These are phyloP conservation scores for Fusarium austroafricanum DNA, from an alignment of 2,329 filamentous ascomycete genomes.

Conservation along the genomic window DNA sequence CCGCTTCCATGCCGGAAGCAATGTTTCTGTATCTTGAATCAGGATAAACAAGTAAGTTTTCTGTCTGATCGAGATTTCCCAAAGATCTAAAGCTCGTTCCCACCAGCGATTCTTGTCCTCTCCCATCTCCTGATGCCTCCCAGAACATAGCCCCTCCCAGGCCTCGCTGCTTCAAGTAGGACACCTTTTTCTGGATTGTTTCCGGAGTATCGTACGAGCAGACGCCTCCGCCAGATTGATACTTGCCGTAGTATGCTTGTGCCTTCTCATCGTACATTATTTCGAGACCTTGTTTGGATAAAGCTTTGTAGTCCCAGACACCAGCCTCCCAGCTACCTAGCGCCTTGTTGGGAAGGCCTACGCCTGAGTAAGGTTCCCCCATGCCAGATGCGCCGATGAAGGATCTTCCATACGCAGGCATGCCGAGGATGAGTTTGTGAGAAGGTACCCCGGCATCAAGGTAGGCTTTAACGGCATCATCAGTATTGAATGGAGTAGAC, in stretches of 20 bases:
- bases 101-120: constrained; percentile 70
- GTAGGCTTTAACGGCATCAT: constrained; percentile 73
- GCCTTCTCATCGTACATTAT: constrained; percentile 67
- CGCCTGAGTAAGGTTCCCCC: constrained; percentile 58
- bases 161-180: constrained; percentile 66
- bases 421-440: constrained; percentile 77
- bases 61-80: constrained; percentile 54
- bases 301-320: constrained; percentile 82
- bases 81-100: constrained; percentile 55
- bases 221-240: constrained; percentile 67
- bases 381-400: constrained; percentile 60
- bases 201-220: constrained; percentile 76
- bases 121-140: constrained; percentile 79
- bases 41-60: constrained; percentile 64
- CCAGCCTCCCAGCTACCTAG: constrained; percentile 76
- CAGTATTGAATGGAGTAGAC: constrained; percentile 75
- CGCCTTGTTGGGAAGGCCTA: constrained; percentile 57
- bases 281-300: constrained; percentile 70
- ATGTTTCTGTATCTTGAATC: constrained; percentile 66
- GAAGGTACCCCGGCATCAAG: constrained; percentile 68
- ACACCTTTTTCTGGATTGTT: constrained; percentile 70
- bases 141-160: constrained; percentile 89
- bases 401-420: constrained; percentile 81
- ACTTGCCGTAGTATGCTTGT: constrained; percentile 77
- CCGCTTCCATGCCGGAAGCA: neutral